These are phyloP conservation scores for Neckera pumila DNA, from an alignment of 225 moss, liverwort and hornwort genomes.

Conservation along the genomic window DNA sequence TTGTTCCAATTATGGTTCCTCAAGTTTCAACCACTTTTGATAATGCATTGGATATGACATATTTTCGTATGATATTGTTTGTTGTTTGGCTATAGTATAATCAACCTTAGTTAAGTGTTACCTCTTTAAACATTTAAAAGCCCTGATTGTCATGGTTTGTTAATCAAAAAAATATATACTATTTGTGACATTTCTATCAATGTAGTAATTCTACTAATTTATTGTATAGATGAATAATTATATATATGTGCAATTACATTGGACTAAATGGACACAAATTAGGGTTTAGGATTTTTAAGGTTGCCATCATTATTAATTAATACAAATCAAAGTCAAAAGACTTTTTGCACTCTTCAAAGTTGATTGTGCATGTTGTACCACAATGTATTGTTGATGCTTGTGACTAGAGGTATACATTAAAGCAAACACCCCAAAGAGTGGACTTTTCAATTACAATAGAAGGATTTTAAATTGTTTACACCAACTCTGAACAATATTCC, in stretches of 20 bases:
- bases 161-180: neutral
- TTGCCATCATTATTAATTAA: too few relatives aligned
- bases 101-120: neutral
- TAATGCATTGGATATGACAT: neutral
- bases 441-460: neutral
- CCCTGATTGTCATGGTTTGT: fast-evolving
- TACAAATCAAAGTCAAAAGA: too few relatives aligned
- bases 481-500: neutral
- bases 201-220: neutral
- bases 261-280: too few relatives aligned
- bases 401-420: neutral
- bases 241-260: neutral
- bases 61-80: neutral
- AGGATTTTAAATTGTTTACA: neutral
- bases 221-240: too few relatives aligned
- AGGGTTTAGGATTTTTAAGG: too few relatives aligned
- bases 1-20: neutral
- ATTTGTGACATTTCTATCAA: neutral
- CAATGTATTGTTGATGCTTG: too few relatives aligned
- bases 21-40: neutral
- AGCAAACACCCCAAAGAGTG: neutral
- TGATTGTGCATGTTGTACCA: too few relatives aligned
- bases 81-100: neutral
- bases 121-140: neutral
- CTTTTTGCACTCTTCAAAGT: too few relatives aligned